Base-by-base conservation (phyloP, 1,284 basidiomycete species). In the Rhodotorula mucilaginosa region DNA sequence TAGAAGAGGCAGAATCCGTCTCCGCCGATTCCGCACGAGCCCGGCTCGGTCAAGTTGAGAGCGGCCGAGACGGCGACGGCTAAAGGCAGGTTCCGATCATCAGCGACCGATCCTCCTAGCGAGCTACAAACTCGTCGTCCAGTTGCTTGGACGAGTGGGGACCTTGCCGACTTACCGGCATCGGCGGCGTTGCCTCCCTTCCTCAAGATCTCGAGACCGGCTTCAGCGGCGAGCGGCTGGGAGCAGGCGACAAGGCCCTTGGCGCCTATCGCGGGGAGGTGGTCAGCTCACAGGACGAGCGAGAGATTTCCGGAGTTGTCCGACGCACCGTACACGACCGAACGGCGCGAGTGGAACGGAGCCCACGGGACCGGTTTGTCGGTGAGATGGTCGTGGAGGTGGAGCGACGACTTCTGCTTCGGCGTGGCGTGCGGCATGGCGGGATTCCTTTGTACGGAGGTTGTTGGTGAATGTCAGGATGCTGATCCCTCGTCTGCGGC, bases 221-320 rank as follows among this genome's bases (percentile, higher is more conserved):
- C 93, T 79, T 91, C 89, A 15, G 89, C 88, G 1, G 94, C 95
- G 31, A 97, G 84, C 52, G 95, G 93, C 80, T 97, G 93, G 26
- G 91, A 91, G n/a, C 89, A 90, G 10, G 92, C 87, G 2, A 97
- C 90, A 47, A 95, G 83, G 13, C 93, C 94, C 80, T 94, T 95
- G 6, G 89, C 90, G 21, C 79, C 77, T 74, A 56, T 23, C 3
- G 60, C 31, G 16, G 34, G n/a, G 4, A 19, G 29, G 16, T 3
- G 21, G 56, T 58, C 56, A 58, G 58, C 19, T n/a, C 26, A 39
- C 18, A 16, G 5, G n/a, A 21, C 12, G n/a, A 10, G 12, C 7
- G 1, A 13, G 51, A 52, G 19, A 26, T 6, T 39, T 58, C 56
- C 39, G 39, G 39, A 44, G 12, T 57, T 18, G 29, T 4, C 18